phyloP scores from a whole-genome alignment of 2,329 filamentous ascomycete species.

The Trichoderma atrobrunneum region DNA sequence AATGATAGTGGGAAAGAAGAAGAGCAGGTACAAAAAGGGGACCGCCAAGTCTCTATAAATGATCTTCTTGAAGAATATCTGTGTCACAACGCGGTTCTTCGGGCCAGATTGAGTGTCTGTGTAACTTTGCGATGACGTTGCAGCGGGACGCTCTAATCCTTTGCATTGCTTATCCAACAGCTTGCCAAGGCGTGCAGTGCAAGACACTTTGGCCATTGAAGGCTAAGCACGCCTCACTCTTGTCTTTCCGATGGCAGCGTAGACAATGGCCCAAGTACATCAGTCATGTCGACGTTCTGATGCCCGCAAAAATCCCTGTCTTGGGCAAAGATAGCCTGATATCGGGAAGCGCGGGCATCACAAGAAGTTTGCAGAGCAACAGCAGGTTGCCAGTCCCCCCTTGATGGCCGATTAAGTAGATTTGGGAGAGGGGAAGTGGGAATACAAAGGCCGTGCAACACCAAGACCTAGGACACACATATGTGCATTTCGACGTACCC shows the following conservation, averaged over 20 bases:
- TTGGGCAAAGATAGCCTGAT: neutral
- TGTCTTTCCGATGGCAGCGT: neutral
- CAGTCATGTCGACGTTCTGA: neutral
- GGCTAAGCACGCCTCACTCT: neutral
- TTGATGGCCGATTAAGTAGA: neutral
- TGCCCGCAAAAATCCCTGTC: neutral
- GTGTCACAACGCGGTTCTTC: neutral
- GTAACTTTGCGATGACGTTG: constrained; percentile 9
- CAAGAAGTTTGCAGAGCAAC: neutral
- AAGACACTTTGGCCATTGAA: neutral
- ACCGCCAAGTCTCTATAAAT: neutral
- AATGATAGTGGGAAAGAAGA: neutral
- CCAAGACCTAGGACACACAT: neutral
- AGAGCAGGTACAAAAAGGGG: neutral
- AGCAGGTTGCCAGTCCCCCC: neutral
- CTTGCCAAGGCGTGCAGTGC: neutral
- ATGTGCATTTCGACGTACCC: constrained; percentile 54
- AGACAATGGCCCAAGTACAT: neutral
- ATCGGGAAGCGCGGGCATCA: neutral
- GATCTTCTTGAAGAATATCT: neutral
- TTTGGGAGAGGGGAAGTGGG: neutral
- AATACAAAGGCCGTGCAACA: neutral
- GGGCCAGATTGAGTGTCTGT: neutral
- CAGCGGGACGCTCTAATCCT: neutral
- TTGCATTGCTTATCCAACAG: neutral